These are phyloP conservation scores for Luffa acutangula DNA, from an alignment of 306 rosid genomes.

Conservation along the genomic window DNA sequence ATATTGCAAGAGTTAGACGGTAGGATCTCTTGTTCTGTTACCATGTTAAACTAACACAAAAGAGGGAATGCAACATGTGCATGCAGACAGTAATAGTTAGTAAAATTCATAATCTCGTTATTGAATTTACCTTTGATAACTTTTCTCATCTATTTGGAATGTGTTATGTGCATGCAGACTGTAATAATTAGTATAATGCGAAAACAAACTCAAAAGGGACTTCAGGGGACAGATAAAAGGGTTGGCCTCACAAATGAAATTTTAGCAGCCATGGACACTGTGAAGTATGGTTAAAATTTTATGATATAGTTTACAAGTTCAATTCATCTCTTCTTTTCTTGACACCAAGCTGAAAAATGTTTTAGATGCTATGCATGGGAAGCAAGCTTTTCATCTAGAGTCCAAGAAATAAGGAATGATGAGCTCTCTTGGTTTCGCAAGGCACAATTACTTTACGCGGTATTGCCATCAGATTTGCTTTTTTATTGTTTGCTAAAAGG, in stretches of 20 bases:
- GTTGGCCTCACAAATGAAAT: conserved; percentile 83
- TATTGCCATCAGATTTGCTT: conserved; percentile 24
- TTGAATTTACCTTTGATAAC: neutral
- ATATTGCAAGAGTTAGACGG: neutral
- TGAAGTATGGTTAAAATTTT: conserved; percentile 47
- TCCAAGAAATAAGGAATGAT: conserved; percentile 49
- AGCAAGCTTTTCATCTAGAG: conserved; percentile 61
- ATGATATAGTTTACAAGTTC: neutral
- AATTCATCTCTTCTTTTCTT: neutral
- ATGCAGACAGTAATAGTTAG: conserved; percentile 42
- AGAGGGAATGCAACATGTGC: neutral
- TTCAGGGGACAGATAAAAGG: conserved; percentile 72
- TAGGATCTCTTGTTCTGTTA: neutral
- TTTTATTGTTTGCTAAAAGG: neutral
- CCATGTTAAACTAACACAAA: neutral
- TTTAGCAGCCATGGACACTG: conserved; percentile 78
- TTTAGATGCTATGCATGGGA: conserved; percentile 94
- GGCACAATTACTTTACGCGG: conserved; percentile 66
- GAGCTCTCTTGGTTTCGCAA: conserved; percentile 62
- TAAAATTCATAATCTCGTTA: conserved; percentile 25
- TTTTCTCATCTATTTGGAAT: neutral
- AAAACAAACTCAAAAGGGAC: conserved; percentile 59
- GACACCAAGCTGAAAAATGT: conserved; percentile 21
- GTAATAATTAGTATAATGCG: conserved; percentile 56
- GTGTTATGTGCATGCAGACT: conserved; percentile 30